A percentile compares a stretch with the other conserved stretches of the same genome.
phyloP scores from a whole-genome alignment of 2,329 filamentous ascomycete species.

The Nakataea oryzae region DNA sequence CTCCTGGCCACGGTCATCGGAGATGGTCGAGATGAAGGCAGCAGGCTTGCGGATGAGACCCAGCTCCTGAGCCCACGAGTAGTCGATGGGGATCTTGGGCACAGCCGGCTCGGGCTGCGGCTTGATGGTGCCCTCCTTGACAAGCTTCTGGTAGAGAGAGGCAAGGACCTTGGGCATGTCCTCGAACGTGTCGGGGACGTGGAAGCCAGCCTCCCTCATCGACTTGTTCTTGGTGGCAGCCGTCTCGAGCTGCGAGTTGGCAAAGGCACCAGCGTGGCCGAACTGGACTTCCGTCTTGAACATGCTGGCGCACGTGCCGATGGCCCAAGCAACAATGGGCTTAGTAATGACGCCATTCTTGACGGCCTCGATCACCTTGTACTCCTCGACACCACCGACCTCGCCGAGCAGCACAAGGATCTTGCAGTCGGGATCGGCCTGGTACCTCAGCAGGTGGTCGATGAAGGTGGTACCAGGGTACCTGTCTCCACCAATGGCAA shows the following conservation, averaged over 20 bases:
- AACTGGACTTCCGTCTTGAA: slow-evolving; percentile 99
- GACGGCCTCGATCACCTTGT: slow-evolving; percentile 97
- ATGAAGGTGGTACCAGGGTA: slow-evolving; percentile 99
- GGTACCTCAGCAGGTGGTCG: slow-evolving; percentile 93
- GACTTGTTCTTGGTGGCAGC: slow-evolving; percentile 92
- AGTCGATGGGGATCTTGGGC: slow-evolving; percentile 99
- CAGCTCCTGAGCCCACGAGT: slow-evolving; percentile 98
- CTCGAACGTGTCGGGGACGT: slow-evolving; percentile 94
- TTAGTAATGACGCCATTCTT: slow-evolving; percentile 93
- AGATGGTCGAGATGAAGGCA: slow-evolving; percentile 99
- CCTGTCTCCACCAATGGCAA: slow-evolving; percentile 97
- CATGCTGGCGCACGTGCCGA: slow-evolving; percentile 98
- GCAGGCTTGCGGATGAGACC: slow-evolving; percentile 99
- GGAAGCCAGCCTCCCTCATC: slow-evolving; percentile 91
- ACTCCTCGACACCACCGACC: slow-evolving; percentile 98
- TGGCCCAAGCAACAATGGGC: slow-evolving; percentile 98
- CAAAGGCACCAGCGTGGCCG: slow-evolving; percentile 95
- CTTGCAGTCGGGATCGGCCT: slow-evolving; percentile 96
- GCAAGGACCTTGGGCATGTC: slow-evolving; percentile 73
- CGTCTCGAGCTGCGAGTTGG: slow-evolving; percentile 98
- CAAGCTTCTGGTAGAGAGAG: slow-evolving; percentile 77
- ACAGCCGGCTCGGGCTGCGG: slow-evolving; percentile 82
- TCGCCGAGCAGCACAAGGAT: slow-evolving; percentile 92
- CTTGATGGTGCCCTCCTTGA: slow-evolving; percentile 74
- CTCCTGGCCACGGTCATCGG: slow-evolving; percentile 98